These are phyloP conservation scores for Lepidium sativum DNA, from an alignment of 345 rosid genomes.

Conservation along the genomic window DNA sequence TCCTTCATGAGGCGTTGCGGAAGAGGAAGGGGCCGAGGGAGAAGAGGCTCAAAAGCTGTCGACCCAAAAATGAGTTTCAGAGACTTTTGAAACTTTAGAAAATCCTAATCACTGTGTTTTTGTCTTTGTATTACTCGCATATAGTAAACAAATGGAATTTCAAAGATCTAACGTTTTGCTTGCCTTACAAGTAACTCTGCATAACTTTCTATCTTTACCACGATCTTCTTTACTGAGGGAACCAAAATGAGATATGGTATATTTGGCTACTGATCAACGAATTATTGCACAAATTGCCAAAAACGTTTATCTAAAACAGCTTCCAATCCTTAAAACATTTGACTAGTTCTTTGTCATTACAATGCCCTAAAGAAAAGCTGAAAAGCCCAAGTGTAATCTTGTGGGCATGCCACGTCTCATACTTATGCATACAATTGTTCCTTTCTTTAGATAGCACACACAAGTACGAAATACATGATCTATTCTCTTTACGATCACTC, in stretches of 20 bases:
- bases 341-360: constrained; percentile 9
- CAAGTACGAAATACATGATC: not conserved
- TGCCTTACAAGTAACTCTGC: not conserved
- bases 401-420: not conserved
- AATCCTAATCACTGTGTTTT: not conserved
- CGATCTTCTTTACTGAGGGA: not conserved
- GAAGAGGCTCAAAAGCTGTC: constrained; percentile 26
- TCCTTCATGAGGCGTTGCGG: constrained; percentile 58
- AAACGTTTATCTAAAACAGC: not conserved
- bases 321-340: not conserved
- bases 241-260: not conserved
- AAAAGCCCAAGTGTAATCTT: constrained; percentile 3
- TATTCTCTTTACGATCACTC: not conserved
- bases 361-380: not conserved
- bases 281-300: not conserved
- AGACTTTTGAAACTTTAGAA: constrained; percentile 18
- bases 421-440: not conserved
- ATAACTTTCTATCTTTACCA: not conserved
- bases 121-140: not conserved
- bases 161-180: not conserved
- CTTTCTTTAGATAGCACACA: not conserved
- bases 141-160: not conserved
- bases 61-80: constrained; percentile 33
- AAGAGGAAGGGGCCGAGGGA: constrained; percentile 58
- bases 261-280: not conserved